Percentiles rank a stretch among this genome's conserved stretches.
Evolutionary conservation across 257 asterid genomes (phyloP).

Genomic region (Penstemon barbatus): DNA sequence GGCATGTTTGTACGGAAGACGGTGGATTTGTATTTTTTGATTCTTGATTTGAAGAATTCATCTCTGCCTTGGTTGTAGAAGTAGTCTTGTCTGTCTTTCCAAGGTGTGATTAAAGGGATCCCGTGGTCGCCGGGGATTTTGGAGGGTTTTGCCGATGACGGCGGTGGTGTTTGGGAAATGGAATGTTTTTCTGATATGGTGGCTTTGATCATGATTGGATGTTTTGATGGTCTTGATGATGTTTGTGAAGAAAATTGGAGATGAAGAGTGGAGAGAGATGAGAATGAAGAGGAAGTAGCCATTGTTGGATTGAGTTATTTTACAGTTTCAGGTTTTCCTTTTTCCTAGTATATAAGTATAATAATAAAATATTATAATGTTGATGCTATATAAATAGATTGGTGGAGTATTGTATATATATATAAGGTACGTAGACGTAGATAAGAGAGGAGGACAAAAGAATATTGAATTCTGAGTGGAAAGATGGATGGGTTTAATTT

Average conservation of each 20-base stretch:
- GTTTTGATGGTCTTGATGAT: not conserved
- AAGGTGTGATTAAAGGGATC: slow-evolving; percentile 63
- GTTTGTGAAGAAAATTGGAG: not conserved
- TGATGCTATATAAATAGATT: not conserved
- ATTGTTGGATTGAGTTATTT: not conserved
- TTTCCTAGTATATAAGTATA: too few species aligned
- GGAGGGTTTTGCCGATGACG: not conserved
- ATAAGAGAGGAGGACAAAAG: not conserved
- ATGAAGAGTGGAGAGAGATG: slow-evolving; percentile 15
- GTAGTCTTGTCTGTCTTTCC: slow-evolving; percentile 73
- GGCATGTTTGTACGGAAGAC: slow-evolving; percentile 88
- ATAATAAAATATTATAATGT: not conserved
- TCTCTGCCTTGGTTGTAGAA: slow-evolving; percentile 82
- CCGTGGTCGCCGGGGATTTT: slow-evolving; percentile 79
- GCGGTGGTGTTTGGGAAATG: slow-evolving; percentile 14
- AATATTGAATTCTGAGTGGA: not conserved
- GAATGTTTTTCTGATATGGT: slow-evolving; percentile 45
- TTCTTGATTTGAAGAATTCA: slow-evolving; percentile 70
- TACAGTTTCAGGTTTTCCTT: not conserved
- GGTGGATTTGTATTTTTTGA: slow-evolving; percentile 64
- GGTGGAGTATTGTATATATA: too few species aligned
- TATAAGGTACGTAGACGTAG: too few species aligned
- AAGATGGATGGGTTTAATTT: too few species aligned
- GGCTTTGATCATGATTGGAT: slow-evolving; percentile 20
- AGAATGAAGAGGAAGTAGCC: slow-evolving; percentile 25